Evolutionary conservation across 257 asterid genomes (phyloP).

Genomic region (Solanum virginianum): DNA sequence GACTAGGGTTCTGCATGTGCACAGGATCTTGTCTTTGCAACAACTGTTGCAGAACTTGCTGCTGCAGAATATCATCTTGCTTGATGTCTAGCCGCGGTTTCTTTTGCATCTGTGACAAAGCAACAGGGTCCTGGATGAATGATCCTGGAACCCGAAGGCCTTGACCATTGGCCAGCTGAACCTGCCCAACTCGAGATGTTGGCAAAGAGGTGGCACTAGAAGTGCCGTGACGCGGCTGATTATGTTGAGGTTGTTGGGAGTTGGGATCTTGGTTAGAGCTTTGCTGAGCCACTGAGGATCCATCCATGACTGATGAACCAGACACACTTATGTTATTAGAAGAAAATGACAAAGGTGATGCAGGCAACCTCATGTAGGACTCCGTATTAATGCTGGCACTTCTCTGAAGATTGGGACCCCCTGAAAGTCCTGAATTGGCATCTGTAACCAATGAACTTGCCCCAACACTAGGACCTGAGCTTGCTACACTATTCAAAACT

Average conservation of each 20-base stretch:
- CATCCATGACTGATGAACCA: conserved; percentile 77
- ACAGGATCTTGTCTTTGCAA: conserved; percentile 62
- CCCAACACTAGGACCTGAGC: conserved; percentile 87
- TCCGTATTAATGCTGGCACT: conserved; percentile 89
- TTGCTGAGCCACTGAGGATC: conserved; percentile 64
- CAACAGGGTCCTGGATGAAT: conserved; percentile 52
- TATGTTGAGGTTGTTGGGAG: conserved; percentile 41
- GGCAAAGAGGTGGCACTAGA: conserved; percentile 79
- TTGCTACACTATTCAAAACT: conserved; percentile 56
- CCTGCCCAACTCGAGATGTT: conserved; percentile 54
- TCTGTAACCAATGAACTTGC: conserved; percentile 97
- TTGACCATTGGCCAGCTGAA: conserved; percentile 42
- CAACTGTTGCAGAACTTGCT: conserved; percentile 75
- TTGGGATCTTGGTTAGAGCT: conserved; percentile 60
- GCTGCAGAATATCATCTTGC: conserved; percentile 76
- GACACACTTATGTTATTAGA: conserved; percentile 83
- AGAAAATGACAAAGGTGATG: conserved; percentile 91
- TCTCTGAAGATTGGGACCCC: conserved; percentile 80
- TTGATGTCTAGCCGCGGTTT: conserved; percentile 86
- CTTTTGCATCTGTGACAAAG: conserved; percentile 69
- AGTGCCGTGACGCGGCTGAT: conserved; percentile 68
- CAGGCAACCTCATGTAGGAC: conserved; percentile 90
- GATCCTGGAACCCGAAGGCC: conserved; percentile 50
- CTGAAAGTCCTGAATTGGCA: conserved; percentile 92
- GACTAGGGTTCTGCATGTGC: conserved; percentile 62